phyloP scores from a whole-genome alignment of 306 rosid species.

The Senna tora region DNA sequence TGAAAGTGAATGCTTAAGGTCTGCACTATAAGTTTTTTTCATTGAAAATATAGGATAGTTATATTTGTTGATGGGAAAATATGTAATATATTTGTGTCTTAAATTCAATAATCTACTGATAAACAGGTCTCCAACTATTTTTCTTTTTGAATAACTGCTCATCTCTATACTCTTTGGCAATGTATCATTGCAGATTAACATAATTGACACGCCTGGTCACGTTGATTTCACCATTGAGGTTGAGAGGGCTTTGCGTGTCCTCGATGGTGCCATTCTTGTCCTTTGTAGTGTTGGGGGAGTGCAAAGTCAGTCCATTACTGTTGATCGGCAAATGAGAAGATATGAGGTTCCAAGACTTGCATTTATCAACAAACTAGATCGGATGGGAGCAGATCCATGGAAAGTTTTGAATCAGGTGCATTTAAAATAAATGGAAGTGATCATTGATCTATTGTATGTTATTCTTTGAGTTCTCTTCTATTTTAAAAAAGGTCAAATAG shows the following conservation, averaged over 20 bases:
- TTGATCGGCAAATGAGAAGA: slow-evolving; percentile 98
- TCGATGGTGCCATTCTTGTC: slow-evolving; percentile 99
- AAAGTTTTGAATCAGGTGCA: slow-evolving; percentile 92
- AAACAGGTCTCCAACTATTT: slow-evolving; percentile 2
- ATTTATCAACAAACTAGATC: slow-evolving; percentile 92
- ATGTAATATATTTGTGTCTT: not conserved
- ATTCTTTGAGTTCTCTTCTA: slow-evolving; percentile 7
- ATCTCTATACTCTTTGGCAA: slow-evolving; percentile 18
- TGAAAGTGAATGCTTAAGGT: not conserved
- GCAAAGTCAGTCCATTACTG: slow-evolving; percentile 98
- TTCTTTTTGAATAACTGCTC: slow-evolving; percentile 11
- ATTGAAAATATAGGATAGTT: not conserved
- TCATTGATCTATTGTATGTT: slow-evolving; percentile 9
- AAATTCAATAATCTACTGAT: not conserved
- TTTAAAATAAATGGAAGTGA: slow-evolving; percentile 33
- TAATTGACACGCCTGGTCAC: slow-evolving; percentile 97
- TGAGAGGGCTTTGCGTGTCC: slow-evolving; percentile 97
- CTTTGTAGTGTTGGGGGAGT: slow-evolving; percentile 99
- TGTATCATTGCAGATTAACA: slow-evolving; percentile 79
- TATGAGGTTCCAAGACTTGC: slow-evolving; percentile 96
- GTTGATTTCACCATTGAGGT: slow-evolving; percentile 99
- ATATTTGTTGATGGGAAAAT: not conserved
- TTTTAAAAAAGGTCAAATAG: not conserved
- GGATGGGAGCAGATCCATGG: slow-evolving; percentile 99
- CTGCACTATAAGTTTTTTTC: not conserved